Evolutionary conservation across 2,329 filamentous ascomycete species (phyloP).

Genomic region (Xenosphaeropsis pyriputrescens): DNA sequence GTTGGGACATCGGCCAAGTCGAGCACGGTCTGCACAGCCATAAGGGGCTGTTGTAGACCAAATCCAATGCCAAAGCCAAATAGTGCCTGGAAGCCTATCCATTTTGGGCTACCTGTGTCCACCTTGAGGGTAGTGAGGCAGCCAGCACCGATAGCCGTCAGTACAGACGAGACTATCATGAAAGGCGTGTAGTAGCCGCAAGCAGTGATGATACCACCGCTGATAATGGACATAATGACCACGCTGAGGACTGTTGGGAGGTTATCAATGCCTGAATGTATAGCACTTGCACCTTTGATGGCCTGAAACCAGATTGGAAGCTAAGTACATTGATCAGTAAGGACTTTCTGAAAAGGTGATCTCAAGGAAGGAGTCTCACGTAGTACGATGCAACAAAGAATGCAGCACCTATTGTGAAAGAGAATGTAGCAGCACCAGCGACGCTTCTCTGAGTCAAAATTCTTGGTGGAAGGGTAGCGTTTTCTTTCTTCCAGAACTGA

Average conservation of each 20-base stretch:
- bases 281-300: constrained; percentile 22
- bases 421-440: constrained; percentile 15
- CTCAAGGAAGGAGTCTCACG: not conserved
- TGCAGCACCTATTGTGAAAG: constrained; percentile 14
- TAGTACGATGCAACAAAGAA: constrained; percentile 30
- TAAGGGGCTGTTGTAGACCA: constrained; percentile 6
- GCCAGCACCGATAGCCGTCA: constrained; percentile 20
- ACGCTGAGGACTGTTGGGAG: constrained; percentile 19
- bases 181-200: constrained; percentile 14
- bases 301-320: constrained; percentile 33
- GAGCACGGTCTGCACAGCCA: constrained; percentile 8
- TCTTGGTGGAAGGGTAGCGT: constrained; percentile 23
- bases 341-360: constrained; percentile 19
- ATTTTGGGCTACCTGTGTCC: constrained; percentile 13
- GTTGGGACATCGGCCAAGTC: constrained; percentile 20
- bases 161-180: constrained; percentile 1
- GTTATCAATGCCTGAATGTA: constrained; percentile 22
- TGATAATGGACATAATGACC: constrained; percentile 15
- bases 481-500: constrained; percentile 21
- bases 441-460: constrained; percentile 23
- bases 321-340: constrained; percentile 26
- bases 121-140: constrained; percentile 20
- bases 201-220: constrained; percentile 16
- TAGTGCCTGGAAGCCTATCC: constrained; percentile 5
- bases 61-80: constrained; percentile 7